Percentiles rank a stretch among this genome's conserved stretches.
phyloP scores from a whole-genome alignment of 1,284 basidiomycete genomes.

The Ganoderma resinaceum region DNA sequence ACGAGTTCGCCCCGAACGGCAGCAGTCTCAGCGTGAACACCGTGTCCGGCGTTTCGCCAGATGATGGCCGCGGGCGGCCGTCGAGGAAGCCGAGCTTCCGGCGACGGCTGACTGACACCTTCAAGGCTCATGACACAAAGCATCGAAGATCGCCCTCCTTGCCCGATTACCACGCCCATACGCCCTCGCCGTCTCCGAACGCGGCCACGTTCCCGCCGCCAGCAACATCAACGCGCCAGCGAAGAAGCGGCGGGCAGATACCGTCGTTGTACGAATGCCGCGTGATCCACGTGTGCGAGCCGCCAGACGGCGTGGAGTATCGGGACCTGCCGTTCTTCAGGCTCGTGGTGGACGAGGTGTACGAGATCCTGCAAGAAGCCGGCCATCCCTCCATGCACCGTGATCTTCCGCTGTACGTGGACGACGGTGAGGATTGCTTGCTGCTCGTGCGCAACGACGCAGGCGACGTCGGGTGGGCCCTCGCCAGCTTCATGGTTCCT shows the following conservation, averaged over 20 bases:
- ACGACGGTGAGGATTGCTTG: conserved; percentile 82
- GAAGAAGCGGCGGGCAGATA: conserved; percentile 27
- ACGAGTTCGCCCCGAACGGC: conserved; percentile 25
- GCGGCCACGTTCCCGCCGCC: conserved; percentile 28
- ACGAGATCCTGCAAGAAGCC: conserved; percentile 74
- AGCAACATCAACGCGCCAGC: conserved; percentile 44
- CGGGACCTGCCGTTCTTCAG: conserved; percentile 77
- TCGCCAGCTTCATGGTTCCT: conserved; percentile 81
- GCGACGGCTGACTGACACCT: conserved; percentile 53
- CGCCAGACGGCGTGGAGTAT: conserved; percentile 69
- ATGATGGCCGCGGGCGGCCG: conserved; percentile 49
- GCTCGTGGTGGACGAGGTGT: conserved; percentile 63
- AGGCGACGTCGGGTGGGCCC: conserved; percentile 74
- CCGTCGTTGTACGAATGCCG: conserved; percentile 66
- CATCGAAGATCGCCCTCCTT: conserved; percentile 40
- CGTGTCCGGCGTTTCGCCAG: conserved; percentile 31
- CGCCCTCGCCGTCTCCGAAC: conserved; percentile 33
- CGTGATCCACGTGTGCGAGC: conserved; percentile 70
- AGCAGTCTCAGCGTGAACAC: conserved; percentile 31
- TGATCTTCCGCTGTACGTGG: conserved; percentile 75
- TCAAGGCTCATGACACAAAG: conserved; percentile 41
- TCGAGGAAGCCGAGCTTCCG: conserved; percentile 54
- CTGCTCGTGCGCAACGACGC: conserved; percentile 61
- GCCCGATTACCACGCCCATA: conserved; percentile 27
- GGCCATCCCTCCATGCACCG: conserved; percentile 77